These are phyloP conservation scores for Yamadazyma songkhlaensis DNA, from an alignment of 1,139 yeast species.

Conservation along the genomic window DNA sequence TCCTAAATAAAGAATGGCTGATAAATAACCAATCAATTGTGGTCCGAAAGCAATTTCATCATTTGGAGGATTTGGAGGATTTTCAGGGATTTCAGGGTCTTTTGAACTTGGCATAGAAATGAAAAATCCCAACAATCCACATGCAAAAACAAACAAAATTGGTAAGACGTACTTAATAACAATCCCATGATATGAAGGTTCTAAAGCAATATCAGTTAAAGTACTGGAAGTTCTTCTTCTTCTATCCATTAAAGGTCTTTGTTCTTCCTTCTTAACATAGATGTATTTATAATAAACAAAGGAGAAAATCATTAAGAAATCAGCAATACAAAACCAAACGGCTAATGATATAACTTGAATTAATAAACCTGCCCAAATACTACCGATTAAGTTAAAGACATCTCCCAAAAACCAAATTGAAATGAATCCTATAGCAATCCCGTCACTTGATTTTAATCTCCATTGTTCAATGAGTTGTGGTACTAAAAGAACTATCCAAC, in stretches of 20 bases:
- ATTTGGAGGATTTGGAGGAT: neutral
- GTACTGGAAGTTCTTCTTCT: conserved; percentile 43
- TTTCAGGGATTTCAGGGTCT: conserved; percentile 13
- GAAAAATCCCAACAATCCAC: conserved; percentile 65
- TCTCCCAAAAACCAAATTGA: conserved; percentile 76
- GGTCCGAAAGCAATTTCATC: conserved; percentile 49
- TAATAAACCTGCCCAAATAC: conserved; percentile 67
- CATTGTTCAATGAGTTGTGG: conserved; percentile 85
- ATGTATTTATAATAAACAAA: conserved; percentile 54
- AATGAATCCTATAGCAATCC: conserved; percentile 69
- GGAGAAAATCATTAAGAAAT: conserved; percentile 57
- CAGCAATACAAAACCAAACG: conserved; percentile 73
- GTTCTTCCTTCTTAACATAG: conserved; percentile 28
- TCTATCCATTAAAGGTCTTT: conserved; percentile 17
- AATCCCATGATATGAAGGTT: conserved; percentile 41
- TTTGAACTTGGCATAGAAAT: conserved; percentile 31
- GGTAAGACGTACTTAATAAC: conserved; percentile 59
- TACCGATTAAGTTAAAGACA: conserved; percentile 61
- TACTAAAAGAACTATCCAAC: conserved; percentile 77
- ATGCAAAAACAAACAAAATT: conserved; percentile 57
- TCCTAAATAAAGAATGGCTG: conserved; percentile 68
- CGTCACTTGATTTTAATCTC: conserved; percentile 75
- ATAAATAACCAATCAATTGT: conserved; percentile 66
- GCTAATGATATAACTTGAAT: conserved; percentile 73
- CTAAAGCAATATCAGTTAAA: conserved; percentile 43